These are phyloP conservation scores for Penium margaritaceum DNA, from an alignment of 139 green algal species.

Conservation along the genomic window DNA sequence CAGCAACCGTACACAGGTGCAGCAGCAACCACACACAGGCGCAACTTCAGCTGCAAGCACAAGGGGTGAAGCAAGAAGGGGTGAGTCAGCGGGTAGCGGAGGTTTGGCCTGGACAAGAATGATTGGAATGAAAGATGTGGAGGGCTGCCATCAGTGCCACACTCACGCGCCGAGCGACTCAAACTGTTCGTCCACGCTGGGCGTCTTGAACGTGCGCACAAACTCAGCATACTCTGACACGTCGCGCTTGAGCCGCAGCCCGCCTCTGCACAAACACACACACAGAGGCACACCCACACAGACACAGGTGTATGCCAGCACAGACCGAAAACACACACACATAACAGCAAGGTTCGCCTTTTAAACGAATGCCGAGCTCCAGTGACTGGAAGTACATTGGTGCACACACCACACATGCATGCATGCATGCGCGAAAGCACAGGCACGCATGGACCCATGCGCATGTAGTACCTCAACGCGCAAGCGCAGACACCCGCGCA, in stretches of 20 bases:
- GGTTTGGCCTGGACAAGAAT: no score
- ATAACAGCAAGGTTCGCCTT: no score
- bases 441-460: neutral
- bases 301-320: neutral
- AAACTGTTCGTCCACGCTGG: constrained; percentile 31
- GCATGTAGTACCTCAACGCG: neutral
- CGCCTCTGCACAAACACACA: constrained; percentile 18
- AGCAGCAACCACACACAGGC: neutral
- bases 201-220: constrained; percentile 40
- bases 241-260: constrained; percentile 33
- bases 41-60: neutral
- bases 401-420: no score
- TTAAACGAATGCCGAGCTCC: no score
- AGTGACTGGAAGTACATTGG: no score
- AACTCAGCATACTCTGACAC: constrained; percentile 38
- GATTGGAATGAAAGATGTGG: no score
- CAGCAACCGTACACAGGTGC: neutral
- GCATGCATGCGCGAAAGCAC: no score
- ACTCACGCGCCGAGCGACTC: constrained; percentile 26
- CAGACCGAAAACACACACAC: neutral
- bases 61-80: neutral
- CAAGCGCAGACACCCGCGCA: neutral
- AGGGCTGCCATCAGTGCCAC: neutral
- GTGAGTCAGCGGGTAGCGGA: neutral
- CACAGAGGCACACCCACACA: neutral